Evolutionary conservation across 371 early-diverging fungal species (phyloP).

Genomic region (Apophysomyces ossiformis): DNA sequence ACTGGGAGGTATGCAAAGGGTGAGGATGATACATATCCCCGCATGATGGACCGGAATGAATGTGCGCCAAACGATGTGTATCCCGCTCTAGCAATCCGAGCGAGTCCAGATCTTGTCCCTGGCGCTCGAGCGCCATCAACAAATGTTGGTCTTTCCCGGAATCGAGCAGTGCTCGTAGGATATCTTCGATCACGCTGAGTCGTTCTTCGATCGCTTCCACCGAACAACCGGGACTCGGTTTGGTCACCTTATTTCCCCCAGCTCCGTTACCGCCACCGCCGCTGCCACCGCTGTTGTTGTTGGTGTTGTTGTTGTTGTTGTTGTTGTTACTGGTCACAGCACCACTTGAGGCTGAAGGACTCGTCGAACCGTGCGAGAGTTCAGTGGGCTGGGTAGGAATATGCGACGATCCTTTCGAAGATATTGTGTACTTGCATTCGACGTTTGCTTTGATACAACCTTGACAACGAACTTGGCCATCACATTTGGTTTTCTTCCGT

Average conservation of each 20-base stretch:
- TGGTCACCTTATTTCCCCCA: constrained; percentile 1
- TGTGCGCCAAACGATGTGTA: constrained; percentile 13
- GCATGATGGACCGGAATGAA: constrained; percentile 13
- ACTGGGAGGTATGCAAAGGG: constrained; percentile 21
- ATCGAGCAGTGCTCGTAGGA: constrained; percentile 32
- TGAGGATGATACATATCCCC: constrained; percentile 25
- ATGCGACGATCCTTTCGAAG: constrained; percentile 14
- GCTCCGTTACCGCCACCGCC: constrained; percentile 3
- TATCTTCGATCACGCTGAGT: constrained; percentile 44
- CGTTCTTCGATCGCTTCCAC: constrained; percentile 49
- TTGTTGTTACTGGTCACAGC: neutral
- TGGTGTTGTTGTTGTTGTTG: neutral
- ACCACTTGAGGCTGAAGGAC: neutral
- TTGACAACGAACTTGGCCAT: constrained; percentile 40
- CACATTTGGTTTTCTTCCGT: constrained; percentile 65
- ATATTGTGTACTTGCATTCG: constrained; percentile 40
- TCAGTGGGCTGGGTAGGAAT: constrained; percentile 1
- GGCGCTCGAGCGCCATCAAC: constrained; percentile 11
- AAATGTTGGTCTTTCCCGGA: constrained; percentile 7
- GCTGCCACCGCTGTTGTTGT: neutral
- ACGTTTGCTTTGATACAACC: constrained; percentile 45
- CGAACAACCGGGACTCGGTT: constrained; percentile 10
- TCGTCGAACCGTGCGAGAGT: constrained; percentile 7
- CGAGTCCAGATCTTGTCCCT: constrained; percentile 12
- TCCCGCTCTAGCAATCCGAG: constrained; percentile 17